Base-by-base conservation (phyloP, 2,329 filamentous ascomycete genomes). In the Ceratocystis lukuohia region DNA sequence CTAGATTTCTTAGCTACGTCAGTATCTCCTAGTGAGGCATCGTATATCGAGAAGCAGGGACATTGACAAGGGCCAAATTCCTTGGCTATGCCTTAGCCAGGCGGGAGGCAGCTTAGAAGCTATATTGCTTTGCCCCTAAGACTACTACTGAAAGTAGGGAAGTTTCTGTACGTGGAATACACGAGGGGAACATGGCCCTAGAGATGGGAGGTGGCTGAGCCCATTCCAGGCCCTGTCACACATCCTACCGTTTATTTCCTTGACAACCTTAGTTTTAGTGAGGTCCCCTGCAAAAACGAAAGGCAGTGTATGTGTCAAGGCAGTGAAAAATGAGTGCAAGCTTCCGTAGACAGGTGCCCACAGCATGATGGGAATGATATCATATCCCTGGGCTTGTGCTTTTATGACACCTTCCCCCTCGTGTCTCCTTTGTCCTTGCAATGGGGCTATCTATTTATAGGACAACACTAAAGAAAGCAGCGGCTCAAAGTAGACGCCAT, bases 391-490 rank as follows among this genome's bases (percentile, higher is more conserved):
- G 53, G 53, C 53, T 25, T 53, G 48, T 53, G 48, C 48, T 48
- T 48, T 48, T 53, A 22, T 53, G 48, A 41, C 37, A 41, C 37
- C 37, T 53, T n/a, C 3, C 20, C 22, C 8, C 20, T 25, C 48
- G 48, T 28, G 8, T 53, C 6, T 25, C 10, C n/a, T 53, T 53
- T 25, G 22, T 25, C 5, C 12, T n/a, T 5, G 53, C 28, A 7
- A 59, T 30, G 5, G 46, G 46, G 46, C 46, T 15, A 50, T n/a
- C 53, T 59, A 59, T 59, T 59, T 59, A 59, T 59, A 59, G 53
- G 7, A 37, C 25, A 8, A 3, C 6, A 59, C 12, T 20, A 30
- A 33, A 50, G 22, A 30, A 33, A 50, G 22, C 22, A 33, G 46
- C 10, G 46, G 22, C 46, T 41, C 37, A 41, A 50, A 50, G 46